A percentile compares a stretch with the other conserved stretches of the same genome.
These are phyloP conservation scores for Globisporangium cederbergense DNA, from an alignment of 352 stramenopile genomes.

Conservation along the genomic window DNA sequence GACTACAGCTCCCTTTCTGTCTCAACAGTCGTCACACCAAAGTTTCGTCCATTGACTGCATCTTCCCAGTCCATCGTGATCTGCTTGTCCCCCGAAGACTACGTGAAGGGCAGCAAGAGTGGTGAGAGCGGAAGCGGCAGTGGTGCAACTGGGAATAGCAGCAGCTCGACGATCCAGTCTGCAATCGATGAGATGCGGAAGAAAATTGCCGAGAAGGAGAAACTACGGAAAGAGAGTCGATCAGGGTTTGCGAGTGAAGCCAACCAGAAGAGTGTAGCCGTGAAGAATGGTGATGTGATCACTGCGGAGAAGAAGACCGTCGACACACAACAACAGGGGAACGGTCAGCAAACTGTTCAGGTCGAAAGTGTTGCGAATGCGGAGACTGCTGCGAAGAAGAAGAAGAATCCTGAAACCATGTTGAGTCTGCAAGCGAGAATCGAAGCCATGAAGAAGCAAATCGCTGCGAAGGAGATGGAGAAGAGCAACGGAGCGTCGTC, in stretches of 20 bases:
- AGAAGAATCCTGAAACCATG: background rate
- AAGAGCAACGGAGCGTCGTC: conserved; percentile 13
- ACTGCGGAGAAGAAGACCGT: background rate
- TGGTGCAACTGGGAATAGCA: conserved; percentile 3
- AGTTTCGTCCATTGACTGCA: conserved; percentile 60
- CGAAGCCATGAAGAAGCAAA: conserved; percentile 28
- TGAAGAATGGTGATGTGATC: background rate
- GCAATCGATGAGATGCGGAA: conserved; percentile 54
- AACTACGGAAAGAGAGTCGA: conserved; percentile 24
- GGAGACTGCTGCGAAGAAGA: background rate
- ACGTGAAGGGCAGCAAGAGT: conserved; percentile 20
- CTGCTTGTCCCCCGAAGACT: conserved; percentile 51
- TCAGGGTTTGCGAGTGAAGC: conserved; percentile 1
- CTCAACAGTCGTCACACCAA: conserved; percentile 18
- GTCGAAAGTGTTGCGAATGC: background rate
- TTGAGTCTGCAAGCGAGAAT: conserved; percentile 19
- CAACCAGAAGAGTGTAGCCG: background rate
- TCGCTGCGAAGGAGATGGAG: conserved; percentile 27
- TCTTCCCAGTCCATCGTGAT: conserved; percentile 71
- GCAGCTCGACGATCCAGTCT: conserved; percentile 23
- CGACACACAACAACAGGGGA: background rate
- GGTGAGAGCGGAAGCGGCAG: conserved; percentile 12
- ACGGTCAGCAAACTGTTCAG: background rate
- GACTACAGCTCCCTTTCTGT: conserved; percentile 5
- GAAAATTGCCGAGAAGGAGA: conserved; percentile 56